Evolutionary conservation across 257 asterid genomes (phyloP), one percentile per base, ranked within the genome.

Genomic region (Salvia hispanica): DNA sequence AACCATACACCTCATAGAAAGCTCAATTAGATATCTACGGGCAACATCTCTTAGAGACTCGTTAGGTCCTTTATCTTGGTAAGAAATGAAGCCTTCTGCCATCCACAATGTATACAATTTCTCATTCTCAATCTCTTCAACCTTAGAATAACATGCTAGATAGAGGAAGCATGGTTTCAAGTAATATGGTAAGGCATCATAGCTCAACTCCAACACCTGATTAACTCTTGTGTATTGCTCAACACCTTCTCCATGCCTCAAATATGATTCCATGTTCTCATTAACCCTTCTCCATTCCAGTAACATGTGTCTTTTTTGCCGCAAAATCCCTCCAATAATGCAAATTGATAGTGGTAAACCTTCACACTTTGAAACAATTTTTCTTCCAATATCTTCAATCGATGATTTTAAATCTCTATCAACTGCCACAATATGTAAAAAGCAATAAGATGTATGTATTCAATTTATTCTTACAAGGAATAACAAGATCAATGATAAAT

Each of bases 41-140:
- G 78, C 81, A 10, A 75, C 78, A 5, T 75, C 76, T 6, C 18
- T 3, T 6, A 72, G 28, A 10, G 70, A 34, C 57, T 79, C 80
- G 0, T 21, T 63, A 7, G 36, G 31, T 46, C 71, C 50, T 52
- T 15, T 5, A 0, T 61, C 58, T 34, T 59, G 44, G 2, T 1
- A 2, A 0, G 62, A 39, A 10, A 73, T 40, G 18, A 65, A n/a
- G 6, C 72, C 72, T 46, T 72, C 72, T 0, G 77, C 77, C 54
- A 72, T 64, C 77, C 77, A 72, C 14, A 43, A 0, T 16, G n/a
- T 9, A 14, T 64, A 58, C 44, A 72, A 15, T 12, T 12, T 28
- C 9, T 64, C 66, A 1, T 68, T n/a, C n/a, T n/a, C n/a, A n/a
- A 77, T 69, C 0, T 39, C 6, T 0, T 42, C 14, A 1, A 68